These are phyloP conservation scores for Tolypocladium paradoxum DNA, from an alignment of 2,329 filamentous ascomycete genomes.

Conservation along the genomic window DNA sequence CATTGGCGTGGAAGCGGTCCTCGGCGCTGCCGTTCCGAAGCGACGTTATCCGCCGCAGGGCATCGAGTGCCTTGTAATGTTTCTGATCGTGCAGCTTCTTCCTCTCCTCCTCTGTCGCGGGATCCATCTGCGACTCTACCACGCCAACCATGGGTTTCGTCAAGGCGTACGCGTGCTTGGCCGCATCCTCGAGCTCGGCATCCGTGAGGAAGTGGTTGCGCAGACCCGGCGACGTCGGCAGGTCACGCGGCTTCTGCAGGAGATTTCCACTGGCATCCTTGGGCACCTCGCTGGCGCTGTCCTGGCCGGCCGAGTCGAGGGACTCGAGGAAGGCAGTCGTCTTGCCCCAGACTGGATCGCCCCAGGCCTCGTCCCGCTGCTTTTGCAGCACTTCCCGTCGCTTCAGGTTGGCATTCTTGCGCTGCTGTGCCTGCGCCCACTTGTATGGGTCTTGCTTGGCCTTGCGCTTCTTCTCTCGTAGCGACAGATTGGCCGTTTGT, in stretches of 20 bases:
- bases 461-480: constrained; percentile 52
- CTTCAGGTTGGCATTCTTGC: constrained; percentile 72
- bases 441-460: constrained; percentile 72
- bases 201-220: constrained; percentile 70
- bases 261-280: constrained; percentile 31
- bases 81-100: constrained; percentile 36
- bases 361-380: constrained; percentile 53
- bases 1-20: constrained; percentile 72
- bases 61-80: constrained; percentile 61
- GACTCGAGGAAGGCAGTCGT: constrained; percentile 76
- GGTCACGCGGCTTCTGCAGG: constrained; percentile 24
- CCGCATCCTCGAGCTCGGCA: constrained; percentile 53
- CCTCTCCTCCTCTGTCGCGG: constrained; percentile 23
- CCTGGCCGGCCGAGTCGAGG: constrained; percentile 55
- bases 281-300: constrained; percentile 20
- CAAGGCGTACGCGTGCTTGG: constrained; percentile 58
- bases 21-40: constrained; percentile 68
- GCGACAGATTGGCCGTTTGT: constrained; percentile 54
- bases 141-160: constrained; percentile 43
- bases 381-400: constrained; percentile 59
- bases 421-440: constrained; percentile 68
- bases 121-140: constrained; percentile 28
- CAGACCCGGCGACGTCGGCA: constrained; percentile 39
- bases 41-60: constrained; percentile 67
- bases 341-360: constrained; percentile 70